Evolutionary conservation across 192 early-diverging fungal genomes (phyloP).

Genomic region (Gaertneriomyces semiglobifer): DNA sequence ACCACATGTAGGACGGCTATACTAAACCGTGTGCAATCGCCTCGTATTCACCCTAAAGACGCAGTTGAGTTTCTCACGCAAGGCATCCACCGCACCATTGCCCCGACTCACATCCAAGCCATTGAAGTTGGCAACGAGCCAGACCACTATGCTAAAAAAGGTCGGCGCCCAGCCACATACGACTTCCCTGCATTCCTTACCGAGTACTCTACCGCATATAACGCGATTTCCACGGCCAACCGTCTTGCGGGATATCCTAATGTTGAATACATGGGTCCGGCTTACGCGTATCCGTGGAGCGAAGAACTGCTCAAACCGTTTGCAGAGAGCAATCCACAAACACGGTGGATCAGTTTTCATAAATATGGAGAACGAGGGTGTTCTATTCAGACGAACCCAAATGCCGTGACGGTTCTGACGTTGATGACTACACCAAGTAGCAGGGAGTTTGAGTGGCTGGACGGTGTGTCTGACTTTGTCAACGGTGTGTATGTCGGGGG

Average conservation of each 20-base stretch:
- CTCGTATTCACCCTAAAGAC: background rate
- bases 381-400: constrained; percentile 19
- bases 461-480: background rate
- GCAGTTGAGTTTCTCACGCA: constrained; percentile 24
- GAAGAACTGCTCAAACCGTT: constrained; percentile 10
- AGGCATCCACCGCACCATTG: constrained; percentile 15
- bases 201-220: constrained; percentile 14
- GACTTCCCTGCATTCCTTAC: constrained; percentile 11
- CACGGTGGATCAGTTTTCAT: constrained; percentile 24
- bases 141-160: constrained; percentile 24
- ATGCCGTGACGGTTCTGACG: constrained; percentile 21
- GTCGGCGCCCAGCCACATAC: constrained; percentile 17
- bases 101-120: constrained; percentile 14
- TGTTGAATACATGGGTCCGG: constrained; percentile 18
- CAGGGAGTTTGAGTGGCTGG: constrained; percentile 20
- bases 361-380: constrained; percentile 25
- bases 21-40: background rate
- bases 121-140: constrained; percentile 32
- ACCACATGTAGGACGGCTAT: no score
- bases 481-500: background rate
- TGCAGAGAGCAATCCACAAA: background rate
- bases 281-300: constrained; percentile 27
- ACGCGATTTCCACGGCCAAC: constrained; percentile 15
- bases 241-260: background rate
- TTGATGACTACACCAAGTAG: constrained; percentile 14